Evolutionary conservation across 306 rosid species (phyloP), one percentile per base, ranked within the genome.

Genomic region (Carpinus fangiana): DNA sequence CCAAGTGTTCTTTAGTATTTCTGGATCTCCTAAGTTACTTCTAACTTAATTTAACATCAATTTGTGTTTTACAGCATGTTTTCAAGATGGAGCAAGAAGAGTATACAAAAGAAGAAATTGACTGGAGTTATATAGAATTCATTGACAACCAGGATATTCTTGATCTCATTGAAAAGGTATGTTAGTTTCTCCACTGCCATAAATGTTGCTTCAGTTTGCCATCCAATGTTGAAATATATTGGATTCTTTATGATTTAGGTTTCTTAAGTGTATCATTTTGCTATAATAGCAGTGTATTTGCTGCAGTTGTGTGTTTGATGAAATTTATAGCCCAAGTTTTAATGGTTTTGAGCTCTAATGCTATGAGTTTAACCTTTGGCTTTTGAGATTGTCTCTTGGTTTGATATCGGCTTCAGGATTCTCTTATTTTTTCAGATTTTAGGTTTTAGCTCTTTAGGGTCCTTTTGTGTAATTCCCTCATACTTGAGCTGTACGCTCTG

Each of bases 11-110:
- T 78, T 73, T 74, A 72, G 72, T 65, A 72, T 77, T 84, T 31
- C 46, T 78, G 12, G 55, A 72, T 80, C 64, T 74, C 57, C 46
- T 56, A 18, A 36, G 34, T 70, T 65, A 64, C 31, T 75, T 82
- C 57, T 38, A 46, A 76, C 43, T 76, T 73, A 64, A 26, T 18
- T 73, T 59, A 72, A 73, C 73, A 31, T 81, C 45, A 64, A 73
- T 75, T 36, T 73, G 67, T 73, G 66, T 76, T 81, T 74, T 78
- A 81, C 92, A 94, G 98, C 98, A 94, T 65, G 97, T 94, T 76
- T 94, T 94, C 91, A 94, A 94, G 89, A 90, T 94, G 98, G 98
- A 94, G 91, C 98, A 94, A 87, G 98, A 94, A 82, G 98, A 94
- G 78, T 94, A 94, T 82, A 88, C 97, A 20, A 94, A 88, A 84